Conservation (phyloP, 108 stramenopile species). For the Cyclotella sp. region DNA sequence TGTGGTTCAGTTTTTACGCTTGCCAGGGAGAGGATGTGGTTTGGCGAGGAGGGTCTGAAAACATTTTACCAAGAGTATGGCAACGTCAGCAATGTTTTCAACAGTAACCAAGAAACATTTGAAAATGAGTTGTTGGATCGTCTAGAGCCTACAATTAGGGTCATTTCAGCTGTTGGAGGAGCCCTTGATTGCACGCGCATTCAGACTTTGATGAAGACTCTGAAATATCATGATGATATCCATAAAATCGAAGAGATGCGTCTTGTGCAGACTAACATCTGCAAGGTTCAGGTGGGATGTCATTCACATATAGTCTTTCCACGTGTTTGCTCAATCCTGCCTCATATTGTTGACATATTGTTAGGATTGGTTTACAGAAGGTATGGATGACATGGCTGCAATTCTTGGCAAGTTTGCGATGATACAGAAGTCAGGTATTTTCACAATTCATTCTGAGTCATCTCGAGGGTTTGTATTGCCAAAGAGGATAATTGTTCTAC, state of each 20-base stretch:
- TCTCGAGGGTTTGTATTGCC: not conserved
- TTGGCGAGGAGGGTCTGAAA: slow-evolving; percentile 26
- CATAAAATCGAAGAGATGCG: slow-evolving; percentile 21
- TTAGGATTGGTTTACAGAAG: slow-evolving; percentile 43
- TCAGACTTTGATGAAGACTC: not conserved
- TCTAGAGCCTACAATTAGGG: slow-evolving; percentile 24
- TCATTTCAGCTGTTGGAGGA: slow-evolving; percentile 25
- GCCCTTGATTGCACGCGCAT: slow-evolving; percentile 3
- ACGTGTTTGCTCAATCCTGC: no score
- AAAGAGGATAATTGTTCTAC: not conserved
- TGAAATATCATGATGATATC: slow-evolving; percentile 9
- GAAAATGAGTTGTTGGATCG: slow-evolving; percentile 21
- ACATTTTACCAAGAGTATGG: slow-evolving; percentile 27
- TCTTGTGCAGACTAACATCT: slow-evolving; percentile 27
- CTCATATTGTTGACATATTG: no score
- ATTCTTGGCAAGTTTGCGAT: slow-evolving; percentile 17
- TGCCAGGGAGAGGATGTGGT: slow-evolving; percentile 27
- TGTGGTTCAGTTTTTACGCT: slow-evolving; percentile 21
- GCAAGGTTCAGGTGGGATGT: slow-evolving; percentile 26
- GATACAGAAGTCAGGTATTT: slow-evolving; percentile 21
- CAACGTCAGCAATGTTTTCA: slow-evolving; percentile 33
- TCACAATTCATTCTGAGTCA: not conserved
- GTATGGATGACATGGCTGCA: slow-evolving; percentile 42
- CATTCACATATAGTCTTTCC: no score
- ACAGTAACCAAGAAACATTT: slow-evolving; percentile 22